phyloP scores from a whole-genome alignment of 75 land plant species.

The Larix kaempferi region DNA sequence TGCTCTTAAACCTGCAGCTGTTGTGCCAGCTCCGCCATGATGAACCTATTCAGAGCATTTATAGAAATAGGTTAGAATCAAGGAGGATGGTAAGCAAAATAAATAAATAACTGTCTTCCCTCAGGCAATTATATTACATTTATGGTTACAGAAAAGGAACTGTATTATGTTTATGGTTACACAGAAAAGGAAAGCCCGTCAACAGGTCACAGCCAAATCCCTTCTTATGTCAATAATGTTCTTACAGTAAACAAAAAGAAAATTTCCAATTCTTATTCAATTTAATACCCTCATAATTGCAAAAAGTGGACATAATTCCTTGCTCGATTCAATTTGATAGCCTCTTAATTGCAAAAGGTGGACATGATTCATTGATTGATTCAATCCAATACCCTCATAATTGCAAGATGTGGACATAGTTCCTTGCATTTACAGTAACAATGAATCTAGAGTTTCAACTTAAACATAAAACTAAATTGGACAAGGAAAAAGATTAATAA shows the following conservation, averaged over 20 bases:
- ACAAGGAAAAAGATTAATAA: background rate
- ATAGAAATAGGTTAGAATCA: background rate
- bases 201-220: background rate
- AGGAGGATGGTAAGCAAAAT: background rate
- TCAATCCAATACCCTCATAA: too few species aligned
- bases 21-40: constrained; percentile 99
- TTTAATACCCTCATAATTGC: too few species aligned
- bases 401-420: too few species aligned
- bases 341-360: background rate
- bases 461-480: background rate
- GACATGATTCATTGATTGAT: too few species aligned
- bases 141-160: too few species aligned
- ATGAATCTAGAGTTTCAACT: background rate
- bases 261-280: too few species aligned
- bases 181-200: too few species aligned
- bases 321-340: too few species aligned
- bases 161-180: too few species aligned
- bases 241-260: background rate
- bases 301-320: too few species aligned
- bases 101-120: background rate
- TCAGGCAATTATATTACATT: too few species aligned
- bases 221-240: background rate
- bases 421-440: background rate
- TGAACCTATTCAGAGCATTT: constrained; percentile 60
- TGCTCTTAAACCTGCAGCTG: constrained; percentile 94